Base-by-base conservation (phyloP, 352 stramenopile genomes). In the Phytopythium montanum region DNA sequence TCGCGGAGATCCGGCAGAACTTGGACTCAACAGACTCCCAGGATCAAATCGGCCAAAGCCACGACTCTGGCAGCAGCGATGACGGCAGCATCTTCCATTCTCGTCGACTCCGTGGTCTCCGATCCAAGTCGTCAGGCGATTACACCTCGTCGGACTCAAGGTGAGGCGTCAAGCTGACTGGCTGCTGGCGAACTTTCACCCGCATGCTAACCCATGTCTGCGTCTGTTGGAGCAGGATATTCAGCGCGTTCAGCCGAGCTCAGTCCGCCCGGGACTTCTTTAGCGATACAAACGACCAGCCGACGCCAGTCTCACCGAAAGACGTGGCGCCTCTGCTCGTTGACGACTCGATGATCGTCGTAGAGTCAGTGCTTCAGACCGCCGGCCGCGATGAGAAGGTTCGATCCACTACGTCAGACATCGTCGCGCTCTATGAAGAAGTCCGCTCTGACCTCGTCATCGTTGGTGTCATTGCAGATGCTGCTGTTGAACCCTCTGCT, bases 341-440 rank as follows among this genome's bases (percentile, higher is more conserved):
- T 5, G 81, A 93, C 60, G 80, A 90, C 28, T 82, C 74, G 1
- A 93, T 93, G 81, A 71, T 66, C 0, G 66, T 92, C 25, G 75
- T 93, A 12, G 83, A 79, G 21, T 89, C 75, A n/a, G 85, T 93
- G 36, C 63, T 93, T 23, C 83, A 93, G 42, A 90, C 81, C 23
- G 79, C 81, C 1, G 78, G 61, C 1, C 68, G 85, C 38, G 81
- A 95, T 51, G 83, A 95, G 36, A 95, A 95, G 63, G 76, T 79
- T 28, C 14, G 34, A 31, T 42, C 6, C 3, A 3, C 44, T n/a
- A 23, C 44, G 13, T 1, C 2, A 6, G 5, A 53, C 18, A 26
- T 31, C 21, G 21, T 9, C 23, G 19, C 26, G 18, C 16, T 34
- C 4, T 55, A 14, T 8, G 13, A 7, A 31, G 13, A 26, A 16